A percentile compares a stretch with the other conserved stretches of the same genome.
These are phyloP conservation scores for Neurospora sp. DNA, from an alignment of 2,329 filamentous ascomycete genomes.

Conservation along the genomic window DNA sequence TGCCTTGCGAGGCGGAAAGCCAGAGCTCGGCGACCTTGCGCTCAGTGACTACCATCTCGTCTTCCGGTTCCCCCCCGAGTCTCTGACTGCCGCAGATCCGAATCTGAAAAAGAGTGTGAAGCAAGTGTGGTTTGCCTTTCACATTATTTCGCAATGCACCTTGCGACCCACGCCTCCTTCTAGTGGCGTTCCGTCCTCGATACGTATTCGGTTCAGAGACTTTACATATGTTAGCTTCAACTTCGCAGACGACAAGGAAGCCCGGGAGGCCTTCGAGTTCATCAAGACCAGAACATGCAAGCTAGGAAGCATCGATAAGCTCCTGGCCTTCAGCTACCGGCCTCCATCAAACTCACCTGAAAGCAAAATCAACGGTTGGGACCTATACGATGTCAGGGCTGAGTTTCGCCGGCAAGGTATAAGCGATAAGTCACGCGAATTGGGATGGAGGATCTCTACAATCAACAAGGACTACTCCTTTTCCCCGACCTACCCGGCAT, in stretches of 20 bases:
- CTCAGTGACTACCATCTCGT: conserved; percentile 40
- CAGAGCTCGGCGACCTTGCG: conserved; percentile 18
- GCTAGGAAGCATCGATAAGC: conserved; percentile 71
- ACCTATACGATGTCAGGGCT: conserved; percentile 71
- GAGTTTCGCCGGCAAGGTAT: conserved; percentile 87
- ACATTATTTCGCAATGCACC: conserved; percentile 74
- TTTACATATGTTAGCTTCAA: conserved; percentile 91
- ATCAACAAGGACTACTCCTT: conserved; percentile 89
- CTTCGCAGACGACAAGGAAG: conserved; percentile 63
- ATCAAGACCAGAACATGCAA: conserved; percentile 75
- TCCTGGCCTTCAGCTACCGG: conserved; percentile 83
- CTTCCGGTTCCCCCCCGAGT: conserved; percentile 33
- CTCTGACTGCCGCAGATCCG: conserved; percentile 13
- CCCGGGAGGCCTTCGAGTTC: conserved; percentile 78
- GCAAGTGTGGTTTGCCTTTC: conserved; percentile 90
- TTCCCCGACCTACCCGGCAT: conserved; percentile 81
- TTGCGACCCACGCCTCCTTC: conserved; percentile 62
- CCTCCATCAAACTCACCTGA: conserved; percentile 55
- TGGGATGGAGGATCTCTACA: conserved; percentile 78
- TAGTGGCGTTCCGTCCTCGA: conserved; percentile 64
- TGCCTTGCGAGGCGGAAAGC: conserved; percentile 18
- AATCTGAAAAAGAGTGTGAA: conserved; percentile 23
- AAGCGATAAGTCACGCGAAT: conserved; percentile 64
- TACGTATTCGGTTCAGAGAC: conserved; percentile 82
- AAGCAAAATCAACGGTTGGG: conserved; percentile 67